These are phyloP conservation scores for Larix sibirica DNA, from an alignment of 83 land plant genomes.

Conservation along the genomic window DNA sequence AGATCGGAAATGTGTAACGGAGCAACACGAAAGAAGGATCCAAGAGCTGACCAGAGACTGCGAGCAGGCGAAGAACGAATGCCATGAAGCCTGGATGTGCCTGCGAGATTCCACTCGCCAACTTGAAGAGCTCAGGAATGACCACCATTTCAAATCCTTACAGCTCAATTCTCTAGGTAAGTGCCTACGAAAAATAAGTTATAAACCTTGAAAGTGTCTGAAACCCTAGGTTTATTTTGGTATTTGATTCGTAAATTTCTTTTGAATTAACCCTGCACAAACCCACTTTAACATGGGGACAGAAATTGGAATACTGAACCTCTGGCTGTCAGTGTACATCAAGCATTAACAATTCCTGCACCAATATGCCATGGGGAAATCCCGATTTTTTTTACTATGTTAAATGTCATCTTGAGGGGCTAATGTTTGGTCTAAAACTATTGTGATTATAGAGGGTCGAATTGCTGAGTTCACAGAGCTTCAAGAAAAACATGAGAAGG, in stretches of 20 bases:
- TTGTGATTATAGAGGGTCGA: constrained; percentile 35
- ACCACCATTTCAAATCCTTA: constrained; percentile 13
- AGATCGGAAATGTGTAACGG: not conserved
- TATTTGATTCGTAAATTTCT: not conserved
- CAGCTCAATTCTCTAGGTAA: not conserved
- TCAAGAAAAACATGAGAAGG: constrained; percentile 32
- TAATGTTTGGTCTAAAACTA: not conserved
- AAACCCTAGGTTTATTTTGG: no score
- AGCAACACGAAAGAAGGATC: not conserved
- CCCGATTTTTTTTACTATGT: not conserved
- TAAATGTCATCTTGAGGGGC: not conserved
- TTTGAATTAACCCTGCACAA: not conserved
- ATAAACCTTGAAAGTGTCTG: no score
- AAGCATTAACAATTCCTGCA: no score
- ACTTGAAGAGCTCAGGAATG: not conserved
- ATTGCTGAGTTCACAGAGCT: constrained; percentile 21
- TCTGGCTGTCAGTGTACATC: not conserved
- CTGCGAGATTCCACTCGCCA: not conserved
- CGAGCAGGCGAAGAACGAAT: not conserved
- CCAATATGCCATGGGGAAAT: no score
- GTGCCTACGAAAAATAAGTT: no score
- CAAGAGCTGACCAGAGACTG: not conserved
- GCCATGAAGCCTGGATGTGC: constrained; percentile 10
- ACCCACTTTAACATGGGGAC: not conserved
- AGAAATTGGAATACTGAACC: not conserved